Base-by-base conservation (phyloP, 257 asterid genomes). In the Lantana camara region DNA sequence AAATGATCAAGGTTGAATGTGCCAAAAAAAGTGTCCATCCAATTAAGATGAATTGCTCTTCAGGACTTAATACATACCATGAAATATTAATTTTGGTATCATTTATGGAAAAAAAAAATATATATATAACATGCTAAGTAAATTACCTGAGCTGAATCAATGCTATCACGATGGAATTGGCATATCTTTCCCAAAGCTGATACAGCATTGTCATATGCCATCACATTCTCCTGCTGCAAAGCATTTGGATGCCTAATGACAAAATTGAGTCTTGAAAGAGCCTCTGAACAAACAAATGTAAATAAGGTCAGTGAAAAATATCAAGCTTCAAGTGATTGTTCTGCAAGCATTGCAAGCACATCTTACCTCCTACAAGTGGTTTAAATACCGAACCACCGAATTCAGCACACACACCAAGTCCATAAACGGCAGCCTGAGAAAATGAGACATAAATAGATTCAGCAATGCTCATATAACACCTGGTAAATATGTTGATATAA, bases 381-480 rank as follows among this genome's bases (percentile, higher is more conserved):
- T 89, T 91, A 73, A 91, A 85, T 17, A 71, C 92, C 60, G 96
- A 70, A 59, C 95, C 91, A 68, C 98, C 98, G 40, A 73, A 82
- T 72, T 91, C 98, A 7, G 98, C 98, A 83, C 98, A 91, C 20
- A 91, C 95, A 0, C 96, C 98, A 77, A 91, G 90, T 61, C 98
- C 98, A 83, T 91, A 91, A 6, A 91, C 93, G 66, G 98, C 95
- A 70, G 98, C 98, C 98, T 91, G 91, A 45, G 57, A 69, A 77
- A 71, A 64, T 1, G 11, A 57, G 16, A 35, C 40, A 35, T 35
- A 35, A 41, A 10, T 50, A 30, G 45, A 46, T 63, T 79, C 20
- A 67, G 68, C 70, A 30, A 65, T 23, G 60, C 51, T 64, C 49
- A 57, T 23, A 58, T 22, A 44, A 22, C 57, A 27, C 67, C 46